These are phyloP conservation scores for Obba rivulosa DNA, from an alignment of 768 basidiomycete genomes.

Conservation along the genomic window DNA sequence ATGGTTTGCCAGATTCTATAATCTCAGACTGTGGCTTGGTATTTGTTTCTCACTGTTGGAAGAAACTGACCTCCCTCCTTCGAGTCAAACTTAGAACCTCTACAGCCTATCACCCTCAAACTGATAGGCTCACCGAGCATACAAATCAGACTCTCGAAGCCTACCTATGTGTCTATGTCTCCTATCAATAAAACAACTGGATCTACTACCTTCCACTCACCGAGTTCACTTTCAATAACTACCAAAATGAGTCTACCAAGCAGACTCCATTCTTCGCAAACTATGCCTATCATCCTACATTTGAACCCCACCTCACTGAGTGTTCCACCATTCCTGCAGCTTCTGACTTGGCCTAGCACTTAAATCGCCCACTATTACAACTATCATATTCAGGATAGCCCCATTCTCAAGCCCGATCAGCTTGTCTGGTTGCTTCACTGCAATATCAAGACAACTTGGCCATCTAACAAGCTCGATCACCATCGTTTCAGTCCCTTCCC, in stretches of 20 bases:
- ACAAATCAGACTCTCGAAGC: conserved; percentile 34
- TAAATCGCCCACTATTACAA: conserved; percentile 28
- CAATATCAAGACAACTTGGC: conserved; percentile 37
- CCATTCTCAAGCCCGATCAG: conserved; percentile 27
- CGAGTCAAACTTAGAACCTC: conserved; percentile 15
- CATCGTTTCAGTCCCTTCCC: too few species aligned
- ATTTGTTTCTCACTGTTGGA: conserved; percentile 8
- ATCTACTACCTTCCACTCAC: conserved; percentile 31
- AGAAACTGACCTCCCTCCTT: not conserved
- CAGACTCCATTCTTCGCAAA: conserved; percentile 4
- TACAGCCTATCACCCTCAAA: conserved; percentile 39
- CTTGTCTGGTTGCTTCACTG: conserved; percentile 32
- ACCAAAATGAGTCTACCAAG: conserved; percentile 24
- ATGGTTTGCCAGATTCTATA: conserved; percentile 14
- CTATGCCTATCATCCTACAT: conserved; percentile 11
- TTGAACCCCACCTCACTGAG: conserved; percentile 22
- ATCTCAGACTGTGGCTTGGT: conserved; percentile 13
- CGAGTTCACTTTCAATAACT: conserved; percentile 37
- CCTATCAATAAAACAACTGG: conserved; percentile 39
- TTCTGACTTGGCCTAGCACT: conserved; percentile 21
- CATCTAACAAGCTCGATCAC: conserved; percentile 31
- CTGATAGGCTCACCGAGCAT: conserved; percentile 32
- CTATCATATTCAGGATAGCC: conserved; percentile 22
- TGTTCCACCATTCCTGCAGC: conserved; percentile 28
- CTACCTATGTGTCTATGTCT: conserved; percentile 30